Evolutionary conservation across 208 protist genomes (phyloP).

Genomic region (Acanthamoeba sp.): DNA sequence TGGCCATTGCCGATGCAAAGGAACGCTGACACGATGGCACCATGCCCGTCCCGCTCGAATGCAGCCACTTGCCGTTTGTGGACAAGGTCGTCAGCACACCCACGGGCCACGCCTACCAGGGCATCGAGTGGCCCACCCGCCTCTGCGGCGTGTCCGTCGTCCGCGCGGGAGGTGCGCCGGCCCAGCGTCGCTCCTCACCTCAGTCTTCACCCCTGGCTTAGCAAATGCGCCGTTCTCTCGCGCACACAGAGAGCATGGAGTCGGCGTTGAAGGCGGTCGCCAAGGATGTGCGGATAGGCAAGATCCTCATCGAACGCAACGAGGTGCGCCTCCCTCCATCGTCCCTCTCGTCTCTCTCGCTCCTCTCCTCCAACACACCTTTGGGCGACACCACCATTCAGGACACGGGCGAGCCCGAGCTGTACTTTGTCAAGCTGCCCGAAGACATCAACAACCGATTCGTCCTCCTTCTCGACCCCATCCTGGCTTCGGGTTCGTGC

Average conservation of each 20-base stretch:
- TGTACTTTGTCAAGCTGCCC: constrained; percentile 97
- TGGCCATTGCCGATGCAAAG: not conserved
- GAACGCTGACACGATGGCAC: not conserved
- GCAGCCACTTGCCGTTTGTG: constrained; percentile 90
- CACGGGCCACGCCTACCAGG: constrained; percentile 89
- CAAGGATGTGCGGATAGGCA: constrained; percentile 97
- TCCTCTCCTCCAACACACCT: not conserved
- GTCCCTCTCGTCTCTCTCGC: not conserved
- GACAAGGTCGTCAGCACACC: constrained; percentile 94
- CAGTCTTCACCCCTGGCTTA: no score
- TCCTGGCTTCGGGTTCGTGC: constrained; percentile 93
- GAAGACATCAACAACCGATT: constrained; percentile 87
- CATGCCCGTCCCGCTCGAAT: no score
- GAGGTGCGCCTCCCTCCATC: constrained; percentile 85
- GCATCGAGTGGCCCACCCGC: constrained; percentile 73
- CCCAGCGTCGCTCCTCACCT: no score
- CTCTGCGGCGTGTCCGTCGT: constrained; percentile 97
- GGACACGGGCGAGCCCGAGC: constrained; percentile 90
- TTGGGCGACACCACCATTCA: not conserved
- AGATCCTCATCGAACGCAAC: constrained; percentile 98
- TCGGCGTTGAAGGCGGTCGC: constrained; percentile 92
- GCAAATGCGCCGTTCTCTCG: not conserved
- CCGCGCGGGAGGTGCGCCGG: constrained; percentile 93
- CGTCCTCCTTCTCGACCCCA: constrained; percentile 97
- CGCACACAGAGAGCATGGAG: constrained; percentile 95